Percentiles rank a stretch among this genome's conserved stretches.
Conservation (phyloP, 2,329 filamentous ascomycete genomes). For the Meredithiella fracta region DNA sequence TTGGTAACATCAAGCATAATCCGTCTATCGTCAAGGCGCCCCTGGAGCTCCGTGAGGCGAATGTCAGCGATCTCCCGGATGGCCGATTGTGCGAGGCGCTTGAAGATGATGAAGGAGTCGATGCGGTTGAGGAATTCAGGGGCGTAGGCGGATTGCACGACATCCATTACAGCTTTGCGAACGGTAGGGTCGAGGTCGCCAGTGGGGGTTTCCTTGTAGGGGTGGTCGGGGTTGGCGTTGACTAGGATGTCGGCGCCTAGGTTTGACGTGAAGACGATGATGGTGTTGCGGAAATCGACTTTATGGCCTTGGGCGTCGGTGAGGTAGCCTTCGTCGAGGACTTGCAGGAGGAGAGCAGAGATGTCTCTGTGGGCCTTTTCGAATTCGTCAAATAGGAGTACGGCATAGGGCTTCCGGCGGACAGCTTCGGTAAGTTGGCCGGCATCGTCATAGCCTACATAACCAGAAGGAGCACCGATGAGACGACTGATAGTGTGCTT, state of each 20-base stretch:
- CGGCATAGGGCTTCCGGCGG: constrained; percentile 83
- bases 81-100: constrained; percentile 60
- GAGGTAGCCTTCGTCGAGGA: constrained; percentile 88
- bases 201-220: constrained; percentile 43
- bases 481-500: constrained; percentile 89
- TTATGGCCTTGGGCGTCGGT: constrained; percentile 93
- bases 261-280: constrained; percentile 93
- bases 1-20: constrained; percentile 58
- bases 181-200: constrained; percentile 58
- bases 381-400: constrained; percentile 91
- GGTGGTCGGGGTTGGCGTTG: constrained; percentile 48
- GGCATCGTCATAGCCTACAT: constrained; percentile 92
- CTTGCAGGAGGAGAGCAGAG: constrained; percentile 76
- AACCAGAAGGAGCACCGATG: constrained; percentile 84
- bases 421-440: constrained; percentile 94
- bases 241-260: constrained; percentile 85
- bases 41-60: constrained; percentile 67
- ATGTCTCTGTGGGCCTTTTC: constrained; percentile 96
- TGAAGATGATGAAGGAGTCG: constrained; percentile 94
- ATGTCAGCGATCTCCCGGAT: constrained; percentile 91
- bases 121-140: constrained; percentile 95
- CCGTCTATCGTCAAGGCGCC: constrained; percentile 65
- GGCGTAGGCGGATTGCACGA: constrained; percentile 58
- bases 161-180: constrained; percentile 71
- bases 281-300: constrained; percentile 89